Percentiles rank a stretch among this genome's conserved stretches.
These are phyloP conservation scores for Globisporangium echinulatum DNA, from an alignment of 352 stramenopile genomes.

Conservation along the genomic window DNA sequence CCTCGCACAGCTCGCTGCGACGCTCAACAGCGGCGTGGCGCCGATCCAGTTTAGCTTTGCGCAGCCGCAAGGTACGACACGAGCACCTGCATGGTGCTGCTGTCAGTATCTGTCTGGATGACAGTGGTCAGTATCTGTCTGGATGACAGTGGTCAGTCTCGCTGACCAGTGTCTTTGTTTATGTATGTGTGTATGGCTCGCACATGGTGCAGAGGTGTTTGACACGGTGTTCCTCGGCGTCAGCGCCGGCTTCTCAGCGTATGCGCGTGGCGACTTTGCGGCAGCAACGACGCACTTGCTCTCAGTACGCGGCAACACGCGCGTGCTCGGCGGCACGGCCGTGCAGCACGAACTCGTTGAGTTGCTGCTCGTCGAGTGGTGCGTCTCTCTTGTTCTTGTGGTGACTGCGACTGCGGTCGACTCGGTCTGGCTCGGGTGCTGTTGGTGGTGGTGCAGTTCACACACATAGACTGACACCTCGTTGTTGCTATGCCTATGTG, in stretches of 20 bases:
- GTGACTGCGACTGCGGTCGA: too few species aligned
- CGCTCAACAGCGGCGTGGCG: slow-evolving; percentile 23
- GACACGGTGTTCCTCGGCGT: slow-evolving; percentile 42
- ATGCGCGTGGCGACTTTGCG: slow-evolving; percentile 52
- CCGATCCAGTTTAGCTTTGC: slow-evolving; percentile 61
- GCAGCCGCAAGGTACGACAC: slow-evolving; percentile 16
- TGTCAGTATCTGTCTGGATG: not conserved
- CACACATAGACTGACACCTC: not conserved
- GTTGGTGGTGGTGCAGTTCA: too few species aligned
- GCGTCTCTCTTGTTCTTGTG: not conserved
- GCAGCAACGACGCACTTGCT: slow-evolving; percentile 50
- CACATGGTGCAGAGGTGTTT: slow-evolving; percentile 23
- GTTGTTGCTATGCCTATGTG: not conserved
- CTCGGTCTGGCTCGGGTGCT: too few species aligned
- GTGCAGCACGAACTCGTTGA: slow-evolving; percentile 75
- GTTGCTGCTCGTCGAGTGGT: slow-evolving; percentile 77
- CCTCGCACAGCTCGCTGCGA: slow-evolving; percentile 24
- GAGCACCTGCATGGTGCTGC: not conserved
- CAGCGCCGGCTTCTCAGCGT: slow-evolving; percentile 62
- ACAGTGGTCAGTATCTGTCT: not conserved
- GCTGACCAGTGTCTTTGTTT: not conserved
- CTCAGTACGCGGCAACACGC: slow-evolving; percentile 50
- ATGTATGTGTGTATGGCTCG: not conserved
- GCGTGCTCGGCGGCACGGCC: slow-evolving; percentile 63
- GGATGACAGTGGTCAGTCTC: not conserved